Evolutionary conservation across 805 yeast species (phyloP).

Genomic region (Saturnispora mendoncae): DNA sequence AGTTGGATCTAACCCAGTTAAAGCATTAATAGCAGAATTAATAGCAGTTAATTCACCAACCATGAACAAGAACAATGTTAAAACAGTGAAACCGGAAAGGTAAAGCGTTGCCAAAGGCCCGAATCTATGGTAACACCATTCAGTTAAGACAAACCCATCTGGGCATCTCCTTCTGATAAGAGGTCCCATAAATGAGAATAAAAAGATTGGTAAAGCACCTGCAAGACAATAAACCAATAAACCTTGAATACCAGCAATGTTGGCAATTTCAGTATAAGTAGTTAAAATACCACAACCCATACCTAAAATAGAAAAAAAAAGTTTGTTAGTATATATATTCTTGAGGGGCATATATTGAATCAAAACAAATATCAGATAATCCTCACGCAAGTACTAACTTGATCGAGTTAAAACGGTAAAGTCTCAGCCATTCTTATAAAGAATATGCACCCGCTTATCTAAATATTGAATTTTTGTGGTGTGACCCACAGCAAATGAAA

Average conservation of each 20-base stretch:
- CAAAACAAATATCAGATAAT: conserved; percentile 33
- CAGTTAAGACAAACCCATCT: conserved; percentile 83
- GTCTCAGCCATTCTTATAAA: conserved; percentile 57
- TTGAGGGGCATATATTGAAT: background rate
- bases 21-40: conserved; percentile 62
- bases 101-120: conserved; percentile 68
- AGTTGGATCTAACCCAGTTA: conserved; percentile 71
- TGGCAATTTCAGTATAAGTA: conserved; percentile 81
- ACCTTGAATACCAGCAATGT: conserved; percentile 80
- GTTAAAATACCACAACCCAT: conserved; percentile 85
- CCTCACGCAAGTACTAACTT: conserved; percentile 81
- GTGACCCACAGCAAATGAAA: background rate
- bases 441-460: conserved; percentile 39
- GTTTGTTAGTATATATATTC: conserved; percentile 11
- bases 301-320: conserved; percentile 34
- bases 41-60: conserved; percentile 80
- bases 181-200: conserved; percentile 83
- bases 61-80: conserved; percentile 81
- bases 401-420: conserved; percentile 72
- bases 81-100: conserved; percentile 69
- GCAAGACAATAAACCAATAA: conserved; percentile 68
- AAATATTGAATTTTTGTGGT: conserved; percentile 28
- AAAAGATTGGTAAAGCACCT: conserved; percentile 75
- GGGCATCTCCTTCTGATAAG: conserved; percentile 71
- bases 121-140: conserved; percentile 84